Base-by-base conservation (phyloP, 805 yeast species). In the Grigorovia transvaalensis region DNA sequence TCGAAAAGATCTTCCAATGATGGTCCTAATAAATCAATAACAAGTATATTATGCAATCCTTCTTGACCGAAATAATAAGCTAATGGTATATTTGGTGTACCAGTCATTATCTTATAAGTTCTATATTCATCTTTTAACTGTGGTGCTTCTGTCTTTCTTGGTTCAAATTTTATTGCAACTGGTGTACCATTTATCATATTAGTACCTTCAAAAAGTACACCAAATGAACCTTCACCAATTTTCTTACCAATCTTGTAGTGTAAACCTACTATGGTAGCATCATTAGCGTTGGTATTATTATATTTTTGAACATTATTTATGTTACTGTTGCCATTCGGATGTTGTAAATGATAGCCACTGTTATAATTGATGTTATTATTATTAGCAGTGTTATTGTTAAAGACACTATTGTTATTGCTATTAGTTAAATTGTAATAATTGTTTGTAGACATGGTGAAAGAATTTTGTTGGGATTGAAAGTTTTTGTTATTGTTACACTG, bases 51-150 rank as follows among this genome's bases (percentile, higher is more conserved):
- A 74, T 93, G 98, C 52, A 93, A 79, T 35, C 99, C 98, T 71
- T 93, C 99, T 67, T 93, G 98, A 54, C 99, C 99, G 67, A 91
- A 91, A 68, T 89, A 93, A 72, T 93, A 93, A 15, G 96, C 98
- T 60, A 83, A 81, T 49, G 99, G 99, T 49, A 93, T 84, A 48
- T 97, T 97, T 49, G 75, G 77, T 49, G 84, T 78, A n/a, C 95
- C 96, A 52, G 82, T 80, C 50, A 93, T 74, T 52, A 88, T 85
- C 64, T 89, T 85, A 71, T 93, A 93, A 18, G 96, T 85, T 62
- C 97, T 78, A 69, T 90, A 93, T 71, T 93, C 99, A 68, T 93
- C 99, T 62, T 96, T 80, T 52, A 93, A 76, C 69, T 93, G 99
- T 6, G 99, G 99, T 7, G 98, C 96, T 62, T 93, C 99, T 43